A percentile compares a stretch with the other conserved stretches of the same genome.
Evolutionary conservation across 306 rosid species (phyloP).

Genomic region (Castanea crenata): DNA sequence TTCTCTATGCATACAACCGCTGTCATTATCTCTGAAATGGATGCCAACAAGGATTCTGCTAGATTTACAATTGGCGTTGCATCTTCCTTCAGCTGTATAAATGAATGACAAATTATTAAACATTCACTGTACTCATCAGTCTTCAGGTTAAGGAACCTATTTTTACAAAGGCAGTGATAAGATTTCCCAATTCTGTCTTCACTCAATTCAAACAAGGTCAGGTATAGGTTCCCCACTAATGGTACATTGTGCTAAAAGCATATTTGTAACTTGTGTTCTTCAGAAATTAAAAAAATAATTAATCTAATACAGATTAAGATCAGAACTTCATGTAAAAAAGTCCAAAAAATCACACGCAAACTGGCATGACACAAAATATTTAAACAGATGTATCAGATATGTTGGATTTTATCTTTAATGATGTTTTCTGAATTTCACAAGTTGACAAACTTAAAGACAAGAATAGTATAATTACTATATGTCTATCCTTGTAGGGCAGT

Average conservation of each 20-base stretch:
- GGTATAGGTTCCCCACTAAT: background rate
- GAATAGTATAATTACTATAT: background rate
- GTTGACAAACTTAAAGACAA: background rate
- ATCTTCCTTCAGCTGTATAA: constrained; percentile 29
- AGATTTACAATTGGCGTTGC: constrained; percentile 4
- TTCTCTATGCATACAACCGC: constrained; percentile 15
- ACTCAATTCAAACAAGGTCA: background rate
- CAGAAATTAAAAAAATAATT: background rate
- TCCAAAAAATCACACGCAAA: background rate
- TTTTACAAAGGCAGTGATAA: background rate
- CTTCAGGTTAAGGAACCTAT: background rate
- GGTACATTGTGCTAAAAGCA: background rate
- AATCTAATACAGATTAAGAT: background rate
- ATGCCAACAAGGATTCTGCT: constrained; percentile 28
- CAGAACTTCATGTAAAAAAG: background rate
- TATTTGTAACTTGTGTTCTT: background rate
- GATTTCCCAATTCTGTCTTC: background rate
- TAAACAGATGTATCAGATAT: too few relatives aligned
- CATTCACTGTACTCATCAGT: background rate
- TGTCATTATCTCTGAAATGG: constrained; percentile 37
- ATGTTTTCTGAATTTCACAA: too few relatives aligned
- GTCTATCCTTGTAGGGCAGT: too few relatives aligned
- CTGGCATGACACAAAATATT: too few relatives aligned
- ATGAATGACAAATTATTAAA: background rate
- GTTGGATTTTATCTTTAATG: too few relatives aligned